Evolutionary conservation across 1,284 basidiomycete genomes (phyloP).

Genomic region (Malassezia dermatis): DNA sequence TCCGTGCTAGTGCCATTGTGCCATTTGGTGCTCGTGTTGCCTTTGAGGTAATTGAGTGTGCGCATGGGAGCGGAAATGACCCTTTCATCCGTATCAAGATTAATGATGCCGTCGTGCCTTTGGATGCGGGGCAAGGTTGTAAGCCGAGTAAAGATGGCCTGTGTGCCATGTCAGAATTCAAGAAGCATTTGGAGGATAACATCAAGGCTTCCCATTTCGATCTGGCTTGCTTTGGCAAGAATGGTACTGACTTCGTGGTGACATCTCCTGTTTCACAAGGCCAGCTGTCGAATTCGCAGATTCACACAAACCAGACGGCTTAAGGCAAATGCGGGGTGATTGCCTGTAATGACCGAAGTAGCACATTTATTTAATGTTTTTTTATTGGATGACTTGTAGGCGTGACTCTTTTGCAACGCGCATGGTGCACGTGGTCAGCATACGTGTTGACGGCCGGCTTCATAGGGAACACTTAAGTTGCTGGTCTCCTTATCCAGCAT

Average conservation of each 20-base stretch:
- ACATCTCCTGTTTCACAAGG: slow-evolving; percentile 28
- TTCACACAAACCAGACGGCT: not conserved
- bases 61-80: slow-evolving; percentile 26
- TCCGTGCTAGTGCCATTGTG: slow-evolving; percentile 27
- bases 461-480: not conserved
- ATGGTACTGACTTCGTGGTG: slow-evolving; percentile 33
- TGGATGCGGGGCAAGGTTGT: slow-evolving; percentile 63
- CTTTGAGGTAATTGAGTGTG: slow-evolving; percentile 30
- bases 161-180: slow-evolving; percentile 66
- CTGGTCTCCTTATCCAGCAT: not conserved
- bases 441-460: not conserved
- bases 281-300: slow-evolving; percentile 10
- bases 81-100: slow-evolving; percentile 66
- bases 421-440: too few relatives aligned
- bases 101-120: slow-evolving; percentile 57
- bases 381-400: not conserved
- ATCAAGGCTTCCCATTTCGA: slow-evolving; percentile 34
- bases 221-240: slow-evolving; percentile 30
- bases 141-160: slow-evolving; percentile 60
- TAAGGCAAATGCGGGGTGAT: not conserved
- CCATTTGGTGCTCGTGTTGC: slow-evolving; percentile 31
- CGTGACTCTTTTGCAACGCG: not conserved
- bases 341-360: too few relatives aligned
- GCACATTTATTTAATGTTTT: not conserved
- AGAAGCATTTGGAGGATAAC: slow-evolving; percentile 49